Evolutionary conservation across 164 flowering plant species (phyloP).

Genomic region (Umbellularia californica): DNA sequence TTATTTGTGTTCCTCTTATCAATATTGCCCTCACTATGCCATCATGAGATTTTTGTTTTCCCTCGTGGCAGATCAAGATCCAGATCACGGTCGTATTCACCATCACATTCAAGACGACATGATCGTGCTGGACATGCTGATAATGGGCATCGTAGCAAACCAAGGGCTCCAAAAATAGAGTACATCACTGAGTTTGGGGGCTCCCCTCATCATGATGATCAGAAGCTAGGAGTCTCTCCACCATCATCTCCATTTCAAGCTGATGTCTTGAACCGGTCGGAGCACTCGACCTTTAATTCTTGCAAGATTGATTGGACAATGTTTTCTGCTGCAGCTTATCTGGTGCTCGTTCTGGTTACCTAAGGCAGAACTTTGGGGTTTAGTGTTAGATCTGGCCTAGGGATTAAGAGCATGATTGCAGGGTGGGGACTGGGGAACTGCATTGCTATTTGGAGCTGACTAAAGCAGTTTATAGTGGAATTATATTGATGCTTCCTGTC

Average conservation of each 20-base stretch:
- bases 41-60: conserved; percentile 7
- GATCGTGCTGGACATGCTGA: conserved; percentile 60
- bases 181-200: conserved; percentile 97
- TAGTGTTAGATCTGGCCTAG: conserved; percentile 45
- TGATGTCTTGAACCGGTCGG: conserved; percentile 92
- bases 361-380: conserved; percentile 47
- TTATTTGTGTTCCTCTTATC: not conserved
- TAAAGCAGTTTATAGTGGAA: conserved; percentile 6
- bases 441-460: conserved; percentile 10
- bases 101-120: conserved; percentile 71
- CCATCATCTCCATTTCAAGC: conserved; percentile 78
- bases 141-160: conserved; percentile 61
- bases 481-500: conserved; percentile 29
- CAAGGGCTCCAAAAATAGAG: conserved; percentile 77
- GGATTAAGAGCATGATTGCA: conserved; percentile 33
- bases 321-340: conserved; percentile 82
- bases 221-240: conserved; percentile 81
- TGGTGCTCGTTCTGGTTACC: conserved; percentile 45
- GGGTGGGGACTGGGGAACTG: conserved; percentile 16
- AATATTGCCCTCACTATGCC: not conserved
- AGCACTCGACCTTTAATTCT: conserved; percentile 94
- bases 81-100: conserved; percentile 78
- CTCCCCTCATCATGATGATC: conserved; percentile 48
- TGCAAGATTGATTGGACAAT: conserved; percentile 82
- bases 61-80: conserved; percentile 49